phyloP scores from a whole-genome alignment of 306 rosid genomes.

The Prosopis cineraria region DNA sequence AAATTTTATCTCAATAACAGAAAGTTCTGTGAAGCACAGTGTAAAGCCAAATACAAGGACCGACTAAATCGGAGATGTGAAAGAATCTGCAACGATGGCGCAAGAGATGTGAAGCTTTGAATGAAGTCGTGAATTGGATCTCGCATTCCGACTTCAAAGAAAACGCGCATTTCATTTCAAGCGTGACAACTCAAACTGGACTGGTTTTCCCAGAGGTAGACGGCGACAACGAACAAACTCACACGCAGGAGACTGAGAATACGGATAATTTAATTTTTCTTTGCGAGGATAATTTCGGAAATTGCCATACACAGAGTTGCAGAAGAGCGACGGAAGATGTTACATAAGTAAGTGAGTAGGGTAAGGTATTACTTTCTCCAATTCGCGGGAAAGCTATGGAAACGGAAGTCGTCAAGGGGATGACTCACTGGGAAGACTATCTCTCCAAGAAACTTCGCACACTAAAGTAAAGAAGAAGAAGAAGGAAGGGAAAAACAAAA shows the following conservation, averaged over 20 bases:
- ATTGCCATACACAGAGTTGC: neutral
- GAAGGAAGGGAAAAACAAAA: too few species aligned
- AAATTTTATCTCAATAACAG: slow-evolving; percentile 20
- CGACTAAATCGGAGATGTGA: slow-evolving; percentile 35
- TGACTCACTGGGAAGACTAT: slow-evolving; percentile 29
- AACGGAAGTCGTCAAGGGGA: slow-evolving; percentile 49
- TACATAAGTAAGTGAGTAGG: slow-evolving; percentile 13
- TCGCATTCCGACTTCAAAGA: slow-evolving; percentile 47
- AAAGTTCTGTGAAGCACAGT: slow-evolving; percentile 31
- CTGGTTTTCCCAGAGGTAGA: slow-evolving; percentile 31
- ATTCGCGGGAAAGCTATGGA: slow-evolving; percentile 62
- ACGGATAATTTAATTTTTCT: neutral
- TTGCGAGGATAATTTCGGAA: neutral
- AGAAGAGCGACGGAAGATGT: neutral
- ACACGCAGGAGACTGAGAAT: neutral
- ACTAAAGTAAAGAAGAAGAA: slow-evolving; percentile 9
- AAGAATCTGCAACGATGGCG: slow-evolving; percentile 4
- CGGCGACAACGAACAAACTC: neutral
- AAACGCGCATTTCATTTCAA: slow-evolving; percentile 51
- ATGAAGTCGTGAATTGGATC: slow-evolving; percentile 50
- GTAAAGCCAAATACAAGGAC: slow-evolving; percentile 25
- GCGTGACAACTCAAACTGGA: slow-evolving; percentile 21
- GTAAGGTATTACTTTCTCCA: neutral
- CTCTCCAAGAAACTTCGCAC: slow-evolving; percentile 32
- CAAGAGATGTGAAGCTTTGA: slow-evolving; percentile 24